phyloP scores from a whole-genome alignment of 2,329 filamentous ascomycete species.

The Chrysoporthe deuterocubensis region DNA sequence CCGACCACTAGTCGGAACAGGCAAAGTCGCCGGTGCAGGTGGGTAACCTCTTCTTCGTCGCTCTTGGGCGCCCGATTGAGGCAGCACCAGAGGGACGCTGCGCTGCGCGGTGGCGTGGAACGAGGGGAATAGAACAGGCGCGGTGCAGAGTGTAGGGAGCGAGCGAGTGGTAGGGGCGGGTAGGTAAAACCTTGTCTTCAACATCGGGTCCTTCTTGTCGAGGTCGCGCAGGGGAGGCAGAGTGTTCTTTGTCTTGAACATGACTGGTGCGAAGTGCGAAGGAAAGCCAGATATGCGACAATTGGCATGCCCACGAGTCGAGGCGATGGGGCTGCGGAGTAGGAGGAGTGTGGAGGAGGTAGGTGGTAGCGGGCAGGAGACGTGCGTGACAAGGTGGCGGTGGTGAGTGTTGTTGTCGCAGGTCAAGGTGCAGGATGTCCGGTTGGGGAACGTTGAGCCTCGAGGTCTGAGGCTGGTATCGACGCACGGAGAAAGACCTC shows the following conservation, averaged over 20 bases:
- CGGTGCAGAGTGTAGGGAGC: not conserved
- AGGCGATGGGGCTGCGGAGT: not conserved
- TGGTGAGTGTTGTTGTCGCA: conserved; percentile 2
- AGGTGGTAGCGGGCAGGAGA: not conserved
- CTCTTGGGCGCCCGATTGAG: not conserved
- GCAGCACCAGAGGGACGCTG: not conserved
- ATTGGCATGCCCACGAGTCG: not conserved
- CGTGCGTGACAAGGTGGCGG: not conserved
- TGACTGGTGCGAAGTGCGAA: conserved; percentile 12
- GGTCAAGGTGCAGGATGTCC: not conserved
- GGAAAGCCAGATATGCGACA: not conserved
- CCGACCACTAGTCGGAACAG: conserved; percentile 12
- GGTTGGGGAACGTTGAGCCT: not conserved
- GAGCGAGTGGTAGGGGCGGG: not conserved
- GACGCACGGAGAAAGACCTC: not conserved
- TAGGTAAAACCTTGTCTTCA: conserved; percentile 36
- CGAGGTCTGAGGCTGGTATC: not conserved
- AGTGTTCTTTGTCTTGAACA: conserved; percentile 36
- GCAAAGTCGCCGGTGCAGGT: conserved; percentile 3
- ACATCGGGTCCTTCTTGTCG: conserved; percentile 33
- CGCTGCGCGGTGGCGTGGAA: not conserved
- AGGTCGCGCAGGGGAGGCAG: conserved; percentile 36
- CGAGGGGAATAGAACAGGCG: not conserved
- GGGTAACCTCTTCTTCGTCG: conserved; percentile 1
- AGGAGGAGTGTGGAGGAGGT: not conserved